Base-by-base conservation (phyloP, 2,329 filamentous ascomycete species). In the Neonectria magnoliae region DNA sequence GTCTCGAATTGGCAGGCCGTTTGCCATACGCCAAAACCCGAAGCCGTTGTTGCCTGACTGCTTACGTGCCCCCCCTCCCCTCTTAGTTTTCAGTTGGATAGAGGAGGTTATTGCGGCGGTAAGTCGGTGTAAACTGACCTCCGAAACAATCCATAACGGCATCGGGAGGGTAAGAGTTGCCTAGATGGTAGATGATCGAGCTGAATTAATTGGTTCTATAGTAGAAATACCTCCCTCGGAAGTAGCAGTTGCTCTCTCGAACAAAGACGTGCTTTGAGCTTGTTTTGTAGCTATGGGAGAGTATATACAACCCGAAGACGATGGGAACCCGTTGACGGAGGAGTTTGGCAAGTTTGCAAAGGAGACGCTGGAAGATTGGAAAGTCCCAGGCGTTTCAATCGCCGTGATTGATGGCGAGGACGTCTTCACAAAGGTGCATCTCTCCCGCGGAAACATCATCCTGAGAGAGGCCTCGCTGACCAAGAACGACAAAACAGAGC, bases 371-470 rank as follows among this genome's bases (percentile, higher is more conserved):
- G 62, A 73, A 0, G 59, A 75, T 20, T 77, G 73, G 73, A 72
- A 73, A 4, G 68, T 74, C 16, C 71, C 74, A 7, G 75, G 74
- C 5, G 5, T 76, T 4, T 72, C 75, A 1, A 66, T 76, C 25
- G 74, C 70, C 1, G 71, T 77, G 1, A 58, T 77, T 20, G 75
- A 77, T 38, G 68, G 62, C 7, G 63, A 75, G 13, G 18, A 71
- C 0, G 58, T 75, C 11, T 76, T 67, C 45, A 63, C 75, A 11
- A 56, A 74, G 66, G 76, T 76, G 8, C 11, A 53, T 41, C 18
- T 48, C 10, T 42, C 4, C 11, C 16, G 22, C 8, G 13, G 27
- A 25, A 14, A 18, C 25, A 48, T 10, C 9, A 18, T 22, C 27
- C 18, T 18, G 6, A 38, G 31, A 50, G 11, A 42, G 3, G 38